phyloP scores from a whole-genome alignment of 495 filamentous ascomycete genomes.

The Glarea lozoyensis region DNA sequence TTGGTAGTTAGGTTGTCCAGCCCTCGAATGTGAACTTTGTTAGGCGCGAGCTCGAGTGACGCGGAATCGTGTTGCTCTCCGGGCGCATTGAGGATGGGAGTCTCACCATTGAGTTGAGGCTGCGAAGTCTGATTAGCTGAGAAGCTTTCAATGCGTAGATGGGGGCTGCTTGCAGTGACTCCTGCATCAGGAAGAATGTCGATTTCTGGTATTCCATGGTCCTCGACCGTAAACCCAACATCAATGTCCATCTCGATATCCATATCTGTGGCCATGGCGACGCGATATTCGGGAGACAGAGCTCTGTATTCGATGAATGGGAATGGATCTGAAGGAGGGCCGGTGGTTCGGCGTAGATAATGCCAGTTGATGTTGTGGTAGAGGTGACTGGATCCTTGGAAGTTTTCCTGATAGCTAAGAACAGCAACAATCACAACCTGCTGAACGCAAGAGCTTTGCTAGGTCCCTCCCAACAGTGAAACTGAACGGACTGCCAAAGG shows the following conservation, averaged over 20 bases:
- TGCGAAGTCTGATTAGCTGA: slow-evolving; percentile 12
- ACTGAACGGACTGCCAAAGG: too few relatives aligned
- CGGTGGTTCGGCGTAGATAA: too few relatives aligned
- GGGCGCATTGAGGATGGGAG: slow-evolving; percentile 18
- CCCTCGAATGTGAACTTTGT: slow-evolving; percentile 75
- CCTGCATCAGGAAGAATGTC: slow-evolving; percentile 35
- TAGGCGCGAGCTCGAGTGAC: slow-evolving; percentile 28
- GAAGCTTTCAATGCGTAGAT: neutral
- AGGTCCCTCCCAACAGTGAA: too few relatives aligned
- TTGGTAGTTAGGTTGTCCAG: slow-evolving; percentile 72
- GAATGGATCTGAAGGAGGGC: too few relatives aligned
- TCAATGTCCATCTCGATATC: slow-evolving; percentile 76
- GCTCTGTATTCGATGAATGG: too few relatives aligned
- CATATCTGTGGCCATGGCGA: slow-evolving; percentile 37
- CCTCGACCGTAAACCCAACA: slow-evolving; percentile 38
- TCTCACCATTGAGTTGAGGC: slow-evolving; percentile 17
- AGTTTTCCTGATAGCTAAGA: too few relatives aligned
- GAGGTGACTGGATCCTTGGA: too few relatives aligned
- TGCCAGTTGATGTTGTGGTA: too few relatives aligned
- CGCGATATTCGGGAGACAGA: too few relatives aligned
- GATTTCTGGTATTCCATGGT: slow-evolving; percentile 32
- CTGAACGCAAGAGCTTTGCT: too few relatives aligned
- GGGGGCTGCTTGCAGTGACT: slow-evolving; percentile 17
- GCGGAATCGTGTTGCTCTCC: slow-evolving; percentile 19
- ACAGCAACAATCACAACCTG: too few relatives aligned